These are phyloP conservation scores for Mycena capillaripes DNA, from an alignment of 768 basidiomycete genomes.

Conservation along the genomic window DNA sequence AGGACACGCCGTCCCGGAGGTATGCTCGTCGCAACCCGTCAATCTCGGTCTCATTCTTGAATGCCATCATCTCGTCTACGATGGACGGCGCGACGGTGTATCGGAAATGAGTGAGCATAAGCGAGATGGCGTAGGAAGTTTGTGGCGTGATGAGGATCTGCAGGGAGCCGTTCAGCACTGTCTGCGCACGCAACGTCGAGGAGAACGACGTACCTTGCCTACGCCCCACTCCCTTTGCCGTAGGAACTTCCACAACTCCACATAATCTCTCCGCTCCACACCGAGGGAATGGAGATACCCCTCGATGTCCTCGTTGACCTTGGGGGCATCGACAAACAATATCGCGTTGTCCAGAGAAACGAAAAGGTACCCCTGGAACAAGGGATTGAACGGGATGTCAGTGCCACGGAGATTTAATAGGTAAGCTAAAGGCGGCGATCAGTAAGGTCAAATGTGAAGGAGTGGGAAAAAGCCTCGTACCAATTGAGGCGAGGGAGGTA, in stretches of 20 bases:
- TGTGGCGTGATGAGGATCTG: conserved; percentile 79
- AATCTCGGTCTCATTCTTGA: conserved; percentile 92
- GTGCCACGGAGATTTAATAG: conserved; percentile 89
- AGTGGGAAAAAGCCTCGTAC: conserved; percentile 58
- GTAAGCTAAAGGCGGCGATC: conserved; percentile 70
- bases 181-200: too few species aligned
- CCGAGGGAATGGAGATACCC: conserved; percentile 70
- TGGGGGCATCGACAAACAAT: conserved; percentile 83
- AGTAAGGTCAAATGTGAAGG: conserved; percentile 9
- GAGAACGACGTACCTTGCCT: conserved; percentile 77
- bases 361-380: conserved; percentile 91
- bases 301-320: conserved; percentile 71
- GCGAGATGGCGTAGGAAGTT: conserved; percentile 86
- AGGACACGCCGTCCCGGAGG: conserved; percentile 90
- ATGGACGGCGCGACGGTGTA: conserved; percentile 81
- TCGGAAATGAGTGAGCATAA: conserved; percentile 87
- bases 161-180: too few species aligned
- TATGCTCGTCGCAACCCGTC: conserved; percentile 89
- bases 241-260: conserved; percentile 85
- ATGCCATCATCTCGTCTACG: conserved; percentile 83
- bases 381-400: conserved; percentile 93
- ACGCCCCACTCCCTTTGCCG: conserved; percentile 82
- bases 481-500: conserved; percentile 78
- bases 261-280: conserved; percentile 76
- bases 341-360: conserved; percentile 72